phyloP scores from a whole-genome alignment of 2,329 filamentous ascomycete genomes.

The Alternaria conjuncta region DNA sequence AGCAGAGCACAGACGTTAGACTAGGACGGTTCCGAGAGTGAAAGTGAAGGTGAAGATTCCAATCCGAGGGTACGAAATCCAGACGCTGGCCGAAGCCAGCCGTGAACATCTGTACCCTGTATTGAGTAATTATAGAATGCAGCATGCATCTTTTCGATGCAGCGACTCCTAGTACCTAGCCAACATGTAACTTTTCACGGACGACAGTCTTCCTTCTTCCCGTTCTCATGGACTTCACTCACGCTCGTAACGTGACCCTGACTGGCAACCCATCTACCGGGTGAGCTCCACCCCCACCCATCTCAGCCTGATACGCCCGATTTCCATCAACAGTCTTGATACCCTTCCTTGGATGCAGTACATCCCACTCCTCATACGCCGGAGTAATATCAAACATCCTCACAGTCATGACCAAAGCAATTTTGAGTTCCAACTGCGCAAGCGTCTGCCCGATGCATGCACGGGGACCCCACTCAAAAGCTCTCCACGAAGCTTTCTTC shows the following conservation, averaged over 20 bases:
- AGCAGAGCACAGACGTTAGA: too few species aligned
- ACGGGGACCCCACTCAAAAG: conserved; percentile 49
- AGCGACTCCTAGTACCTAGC: too few species aligned
- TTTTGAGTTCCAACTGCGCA: conserved; percentile 37
- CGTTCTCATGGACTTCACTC: too few species aligned
- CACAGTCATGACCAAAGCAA: conserved; percentile 8
- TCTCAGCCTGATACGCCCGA: conserved; percentile 21
- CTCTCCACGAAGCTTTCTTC: conserved; percentile 27
- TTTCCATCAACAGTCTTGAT: conserved; percentile 22
- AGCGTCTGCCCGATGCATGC: conserved; percentile 50
- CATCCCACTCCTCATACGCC: conserved; percentile 22
- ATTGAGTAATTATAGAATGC: too few species aligned
- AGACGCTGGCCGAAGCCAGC: too few species aligned
- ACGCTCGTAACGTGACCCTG: conserved; percentile 11
- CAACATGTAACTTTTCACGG: too few species aligned
- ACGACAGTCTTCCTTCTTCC: too few species aligned
- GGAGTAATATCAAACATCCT: conserved; percentile 16
- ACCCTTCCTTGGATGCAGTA: conserved; percentile 12
- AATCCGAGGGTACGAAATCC: too few species aligned
- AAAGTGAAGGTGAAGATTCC: too few species aligned
- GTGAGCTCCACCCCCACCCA: conserved; percentile 20
- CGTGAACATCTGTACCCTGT: too few species aligned
- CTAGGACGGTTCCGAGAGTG: too few species aligned
- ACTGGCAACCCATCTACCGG: conserved; percentile 48
- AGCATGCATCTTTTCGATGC: too few species aligned